phyloP scores from a whole-genome alignment of 2,329 filamentous ascomycete species.

The Penicillium sp. region DNA sequence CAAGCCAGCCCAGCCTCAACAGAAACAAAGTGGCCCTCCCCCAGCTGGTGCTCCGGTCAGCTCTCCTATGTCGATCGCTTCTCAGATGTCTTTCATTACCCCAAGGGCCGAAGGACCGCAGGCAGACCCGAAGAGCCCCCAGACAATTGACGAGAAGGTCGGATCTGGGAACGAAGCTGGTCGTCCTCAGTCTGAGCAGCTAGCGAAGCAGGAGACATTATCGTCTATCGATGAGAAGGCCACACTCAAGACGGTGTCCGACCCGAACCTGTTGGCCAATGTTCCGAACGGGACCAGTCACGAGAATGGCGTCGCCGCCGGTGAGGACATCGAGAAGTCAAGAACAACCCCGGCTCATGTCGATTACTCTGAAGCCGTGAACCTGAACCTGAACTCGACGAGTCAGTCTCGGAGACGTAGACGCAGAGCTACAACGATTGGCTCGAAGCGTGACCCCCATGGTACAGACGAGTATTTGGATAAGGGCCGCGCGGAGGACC shows the following conservation, averaged over 20 bases:
- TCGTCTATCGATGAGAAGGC: conserved; percentile 48
- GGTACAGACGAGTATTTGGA: conserved; percentile 73
- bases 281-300: conserved; percentile 27
- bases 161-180: conserved; percentile 38
- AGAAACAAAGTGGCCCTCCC: conserved; percentile 40
- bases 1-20: conserved; percentile 50
- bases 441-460: conserved; percentile 49
- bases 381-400: conserved; percentile 41
- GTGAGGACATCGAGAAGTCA: conserved; percentile 36
- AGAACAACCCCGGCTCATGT: conserved; percentile 33
- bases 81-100: conserved; percentile 24
- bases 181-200: conserved; percentile 32
- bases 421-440: conserved; percentile 47
- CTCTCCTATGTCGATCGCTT: conserved; percentile 25
- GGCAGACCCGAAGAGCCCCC: conserved; percentile 32
- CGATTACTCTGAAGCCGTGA: conserved; percentile 44
- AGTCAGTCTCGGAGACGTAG: conserved; percentile 40
- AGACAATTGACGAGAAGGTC: conserved; percentile 36
- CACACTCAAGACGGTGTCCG: conserved; percentile 30
- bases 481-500: conserved; percentile 73
- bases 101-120: conserved; percentile 33
- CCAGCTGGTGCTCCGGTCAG: conserved; percentile 32
- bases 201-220: conserved; percentile 33
- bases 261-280: conserved; percentile 28
- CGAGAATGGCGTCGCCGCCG: conserved; percentile 22